Base-by-base conservation (phyloP, 192 early-diverging fungal genomes). In the Coemansia sp. region DNA sequence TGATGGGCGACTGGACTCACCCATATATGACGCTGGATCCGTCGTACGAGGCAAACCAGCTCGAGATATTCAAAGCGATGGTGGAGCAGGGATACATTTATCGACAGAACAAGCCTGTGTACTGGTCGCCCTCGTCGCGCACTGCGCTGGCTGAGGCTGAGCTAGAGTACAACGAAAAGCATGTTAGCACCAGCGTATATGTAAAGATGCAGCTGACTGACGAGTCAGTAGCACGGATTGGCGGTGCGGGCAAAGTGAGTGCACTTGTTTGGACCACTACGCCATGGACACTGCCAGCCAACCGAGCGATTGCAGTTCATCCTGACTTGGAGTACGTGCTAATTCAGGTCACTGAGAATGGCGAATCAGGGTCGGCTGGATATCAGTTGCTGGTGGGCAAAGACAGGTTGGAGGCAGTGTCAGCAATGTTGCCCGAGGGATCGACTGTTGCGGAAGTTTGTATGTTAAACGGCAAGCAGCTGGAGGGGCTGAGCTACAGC, bases 101-200 rank as follows among this genome's bases (percentile, higher is more conserved):
- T 57, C 83, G 90, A 11, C 87, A 88, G 63, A 83, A 86, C 71
- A 90, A 90, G 59, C 90, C 90, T 1, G 90, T 92, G 3, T 90
- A 88, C 66, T 92, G 89, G 89, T 92, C 89, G 26, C 90, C 90
- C 3, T 92, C 90, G 3, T 90, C 90, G 47, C 83, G 85, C 58
- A 89, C 90, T 11, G 89, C 90, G 4, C 82, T 92, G 34, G 90
- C 90, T 14, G 90, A 92, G 74, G 84, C 90, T 1, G 90, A 90
- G 64, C 72, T 92, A 23, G 89, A 92, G 63, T 90, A 92, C 61
- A 85, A 88, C 17, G 89, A 89, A 11, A 71, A 87, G n/a, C 89
- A 92, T 64, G 67, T 81, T 34, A 88, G 86, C 64, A 76, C 77
- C 28, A 88, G 88, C 2, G 84, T 87, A 6, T 91, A 90, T 73